Base-by-base conservation (phyloP, 768 basidiomycete genomes). In the Lactarius indigo region DNA sequence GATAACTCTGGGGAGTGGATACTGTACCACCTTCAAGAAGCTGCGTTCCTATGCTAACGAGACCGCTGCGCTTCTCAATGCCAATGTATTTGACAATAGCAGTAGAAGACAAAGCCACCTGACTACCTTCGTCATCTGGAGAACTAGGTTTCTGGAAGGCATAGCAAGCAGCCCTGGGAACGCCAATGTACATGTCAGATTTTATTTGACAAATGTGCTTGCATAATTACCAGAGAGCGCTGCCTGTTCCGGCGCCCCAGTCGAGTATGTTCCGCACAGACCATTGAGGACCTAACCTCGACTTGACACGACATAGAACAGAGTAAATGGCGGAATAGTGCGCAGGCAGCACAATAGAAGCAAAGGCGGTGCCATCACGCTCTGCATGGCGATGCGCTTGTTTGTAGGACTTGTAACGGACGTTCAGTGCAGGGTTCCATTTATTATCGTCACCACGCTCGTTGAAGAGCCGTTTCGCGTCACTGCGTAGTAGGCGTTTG, bases 161-260 rank as follows among this genome's bases (percentile, higher is more conserved):
- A 73, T 87, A 81, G 33, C 84, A 71, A 17, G 87, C 79, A 50
- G 89, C 91, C 91, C 90, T 92, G 68, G 31, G 59, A 18, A 47
- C 15, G 7, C 1, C 6, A 6, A 56, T 28, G 31, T n/a, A 54
- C 33, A 26, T 47, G 39, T 55, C 42, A 68, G 62, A 5, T 31
- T 30, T 30, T 50, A 12, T 60, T 28, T n/a, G 4, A 42, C 23
- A 20, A 26, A 56, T 33, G 23, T 41, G 54, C 20, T 8, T 59
- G 52, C 7, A 33, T 33, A 56, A 47, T 57, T 72, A 94, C 94
- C 94, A 96, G 33, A 95, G 81, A 2, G 87, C 92, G 72, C 88
- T 91, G 13, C 92, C 94, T 0, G 88, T 86, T 10, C 86, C 93
- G 61, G 88, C 82, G 13, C 94, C 94, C 88, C 91, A 96, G 72